phyloP scores from a whole-genome alignment of 768 basidiomycete species.

The Boletales sp. region DNA sequence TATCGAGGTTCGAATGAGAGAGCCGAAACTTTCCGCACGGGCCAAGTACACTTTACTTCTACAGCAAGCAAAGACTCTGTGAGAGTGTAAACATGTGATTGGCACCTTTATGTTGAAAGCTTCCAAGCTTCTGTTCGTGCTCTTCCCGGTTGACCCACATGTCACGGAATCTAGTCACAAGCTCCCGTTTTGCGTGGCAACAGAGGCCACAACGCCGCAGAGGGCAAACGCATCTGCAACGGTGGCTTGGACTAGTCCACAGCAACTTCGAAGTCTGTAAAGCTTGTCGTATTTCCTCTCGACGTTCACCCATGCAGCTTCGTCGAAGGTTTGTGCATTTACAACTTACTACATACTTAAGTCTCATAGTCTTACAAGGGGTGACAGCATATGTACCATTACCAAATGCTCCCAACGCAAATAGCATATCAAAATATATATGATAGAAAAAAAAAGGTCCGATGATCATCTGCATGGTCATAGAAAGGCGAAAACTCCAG shows the following conservation, averaged over 20 bases:
- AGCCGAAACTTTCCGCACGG: background rate
- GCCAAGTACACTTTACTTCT: too few species aligned
- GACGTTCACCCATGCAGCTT: background rate
- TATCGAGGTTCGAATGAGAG: background rate
- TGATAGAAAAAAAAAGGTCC: background rate
- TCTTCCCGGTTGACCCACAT: too few species aligned
- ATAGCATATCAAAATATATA: constrained; percentile 15
- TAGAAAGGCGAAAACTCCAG: constrained; percentile 10
- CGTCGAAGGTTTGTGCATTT: constrained; percentile 11
- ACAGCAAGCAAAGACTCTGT: background rate
- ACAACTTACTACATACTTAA: constrained; percentile 7
- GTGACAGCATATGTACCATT: constrained; percentile 12
- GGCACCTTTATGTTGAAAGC: too few species aligned
- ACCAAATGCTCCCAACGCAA: constrained; percentile 2
- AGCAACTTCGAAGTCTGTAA: too few species aligned
- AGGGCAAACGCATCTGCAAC: too few species aligned
- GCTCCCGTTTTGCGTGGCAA: too few species aligned
- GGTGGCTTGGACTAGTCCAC: too few species aligned
- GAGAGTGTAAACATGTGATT: background rate
- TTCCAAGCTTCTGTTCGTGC: too few species aligned
- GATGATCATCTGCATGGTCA: background rate
- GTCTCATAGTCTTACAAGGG: constrained; percentile 18
- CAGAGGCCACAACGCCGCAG: too few species aligned
- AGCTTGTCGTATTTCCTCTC: too few species aligned
- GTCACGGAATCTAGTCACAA: too few species aligned